Percentiles rank a stretch among this genome's conserved stretches.
Conservation (phyloP, 2,329 filamentous ascomycete genomes). For the Ceratocystis cacaofunesta region DNA sequence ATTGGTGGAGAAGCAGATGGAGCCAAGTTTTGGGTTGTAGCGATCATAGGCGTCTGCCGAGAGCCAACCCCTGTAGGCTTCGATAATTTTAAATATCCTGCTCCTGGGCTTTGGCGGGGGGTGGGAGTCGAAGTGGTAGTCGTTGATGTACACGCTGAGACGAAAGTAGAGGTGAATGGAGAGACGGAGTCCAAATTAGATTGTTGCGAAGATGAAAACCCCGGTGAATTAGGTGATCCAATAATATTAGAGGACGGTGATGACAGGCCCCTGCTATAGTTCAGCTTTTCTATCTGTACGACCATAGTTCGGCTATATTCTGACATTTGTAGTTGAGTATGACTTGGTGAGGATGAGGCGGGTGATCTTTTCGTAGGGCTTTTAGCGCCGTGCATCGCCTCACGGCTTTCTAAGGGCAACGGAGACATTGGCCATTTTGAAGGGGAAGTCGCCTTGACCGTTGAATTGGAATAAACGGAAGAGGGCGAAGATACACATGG, state of each 20-base stretch:
- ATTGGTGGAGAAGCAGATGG: slow-evolving; percentile 6
- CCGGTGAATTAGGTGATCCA: neutral
- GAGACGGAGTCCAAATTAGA: neutral
- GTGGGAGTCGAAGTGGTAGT: neutral
- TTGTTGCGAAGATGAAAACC: neutral
- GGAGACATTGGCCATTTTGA: slow-evolving; percentile 8
- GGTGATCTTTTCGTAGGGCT: neutral
- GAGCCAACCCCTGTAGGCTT: slow-evolving; percentile 6
- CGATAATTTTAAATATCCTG: neutral
- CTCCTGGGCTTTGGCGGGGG: neutral
- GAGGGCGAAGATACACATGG: slow-evolving; percentile 14
- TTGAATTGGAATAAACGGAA: slow-evolving; percentile 14
- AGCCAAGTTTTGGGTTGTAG: slow-evolving; percentile 5
- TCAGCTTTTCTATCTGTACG: slow-evolving; percentile 14
- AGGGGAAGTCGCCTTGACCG: slow-evolving; percentile 12
- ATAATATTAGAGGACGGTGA: neutral
- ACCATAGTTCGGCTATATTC: slow-evolving; percentile 16
- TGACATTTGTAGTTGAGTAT: slow-evolving; percentile 8
- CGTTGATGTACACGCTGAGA: neutral
- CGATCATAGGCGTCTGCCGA: slow-evolving; percentile 4
- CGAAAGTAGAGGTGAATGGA: slow-evolving; percentile 1
- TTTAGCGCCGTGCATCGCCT: neutral
- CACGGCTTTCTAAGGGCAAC: neutral
- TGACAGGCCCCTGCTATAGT: neutral
- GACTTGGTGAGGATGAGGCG: neutral